Evolutionary conservation across 805 yeast species (phyloP).

Genomic region (Cyberlindnera samutprakarnensis): DNA sequence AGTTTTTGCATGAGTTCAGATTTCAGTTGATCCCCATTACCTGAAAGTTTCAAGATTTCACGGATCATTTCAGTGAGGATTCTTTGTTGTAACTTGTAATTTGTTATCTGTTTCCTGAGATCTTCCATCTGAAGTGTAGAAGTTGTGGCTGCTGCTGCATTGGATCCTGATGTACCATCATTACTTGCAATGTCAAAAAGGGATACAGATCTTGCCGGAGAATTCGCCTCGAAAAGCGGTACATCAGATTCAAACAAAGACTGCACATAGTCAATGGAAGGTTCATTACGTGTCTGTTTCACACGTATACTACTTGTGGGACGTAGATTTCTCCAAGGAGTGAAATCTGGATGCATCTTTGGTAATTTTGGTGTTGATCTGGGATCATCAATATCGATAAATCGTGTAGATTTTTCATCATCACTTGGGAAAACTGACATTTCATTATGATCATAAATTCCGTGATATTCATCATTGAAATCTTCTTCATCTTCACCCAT

Average conservation of each 20-base stretch:
- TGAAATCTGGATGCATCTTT: conserved; percentile 26
- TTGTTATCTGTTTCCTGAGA: conserved; percentile 34
- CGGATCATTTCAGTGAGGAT: conserved; percentile 25
- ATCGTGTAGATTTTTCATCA: conserved; percentile 10
- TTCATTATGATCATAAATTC: conserved; percentile 2
- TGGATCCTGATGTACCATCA: conserved; percentile 7
- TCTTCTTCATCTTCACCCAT: neutral
- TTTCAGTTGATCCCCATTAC: conserved; percentile 15
- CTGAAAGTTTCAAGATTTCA: conserved; percentile 13
- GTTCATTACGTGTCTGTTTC: no score
- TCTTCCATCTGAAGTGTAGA: conserved; percentile 25
- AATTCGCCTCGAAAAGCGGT: conserved; percentile 1
- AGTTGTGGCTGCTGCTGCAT: conserved; percentile 10
- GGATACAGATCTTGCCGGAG: conserved; percentile 14
- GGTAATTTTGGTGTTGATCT: conserved; percentile 24
- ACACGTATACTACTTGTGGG: conserved; percentile 15
- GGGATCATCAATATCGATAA: conserved; percentile 22
- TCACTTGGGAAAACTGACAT: neutral
- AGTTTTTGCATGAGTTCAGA: conserved; percentile 16
- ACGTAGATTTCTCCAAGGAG: conserved; percentile 29
- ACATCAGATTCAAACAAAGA: conserved; percentile 15
- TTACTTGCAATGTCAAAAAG: conserved; percentile 13
- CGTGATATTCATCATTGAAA: conserved; percentile 1
- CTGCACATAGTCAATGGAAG: conserved; percentile 16
- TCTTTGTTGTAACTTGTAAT: conserved; percentile 29